A percentile compares a stretch with the other conserved stretches of the same genome.
These are phyloP conservation scores for Gloeostereum incarnatum DNA, from an alignment of 768 basidiomycete species.

Conservation along the genomic window DNA sequence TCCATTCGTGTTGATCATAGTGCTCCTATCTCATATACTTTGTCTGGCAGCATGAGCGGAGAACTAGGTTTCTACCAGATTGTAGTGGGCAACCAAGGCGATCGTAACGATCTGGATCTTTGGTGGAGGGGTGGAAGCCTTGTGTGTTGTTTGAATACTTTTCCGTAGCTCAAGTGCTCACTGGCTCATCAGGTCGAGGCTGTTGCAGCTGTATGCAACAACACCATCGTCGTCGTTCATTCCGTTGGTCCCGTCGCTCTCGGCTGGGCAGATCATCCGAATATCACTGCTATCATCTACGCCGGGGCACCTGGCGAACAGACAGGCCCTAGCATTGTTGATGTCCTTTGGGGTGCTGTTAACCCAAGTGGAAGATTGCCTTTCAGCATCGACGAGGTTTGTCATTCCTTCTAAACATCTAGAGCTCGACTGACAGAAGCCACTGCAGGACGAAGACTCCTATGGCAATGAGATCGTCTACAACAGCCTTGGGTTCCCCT, in stretches of 20 bases:
- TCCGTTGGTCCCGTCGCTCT: constrained; percentile 71
- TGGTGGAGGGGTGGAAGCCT: constrained; percentile 50
- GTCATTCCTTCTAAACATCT: background rate
- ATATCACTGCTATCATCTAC: constrained; percentile 55
- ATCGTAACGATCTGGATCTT: constrained; percentile 47
- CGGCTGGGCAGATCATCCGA: constrained; percentile 68
- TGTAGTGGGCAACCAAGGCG: constrained; percentile 56
- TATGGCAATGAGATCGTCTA: constrained; percentile 38
- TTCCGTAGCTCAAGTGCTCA: constrained; percentile 22
- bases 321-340: constrained; percentile 67
- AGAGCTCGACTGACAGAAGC: background rate
- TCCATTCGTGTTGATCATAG: too few relatives aligned
- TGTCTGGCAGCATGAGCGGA: constrained; percentile 32
- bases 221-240: constrained; percentile 76
- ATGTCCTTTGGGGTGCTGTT: constrained; percentile 67
- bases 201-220: constrained; percentile 60
- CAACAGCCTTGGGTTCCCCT: constrained; percentile 19
- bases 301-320: constrained; percentile 62
- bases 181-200: constrained; percentile 29
- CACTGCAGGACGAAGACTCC: constrained; percentile 21
- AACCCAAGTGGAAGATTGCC: constrained; percentile 72
- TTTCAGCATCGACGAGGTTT: constrained; percentile 57
- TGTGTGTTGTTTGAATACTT: constrained; percentile 11
- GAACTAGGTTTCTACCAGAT: constrained; percentile 45
- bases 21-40: too few relatives aligned